Evolutionary conservation across 208 protist genomes (phyloP), one percentile per base, ranked within the genome.

Genomic region (Zelonia costaricensis): DNA sequence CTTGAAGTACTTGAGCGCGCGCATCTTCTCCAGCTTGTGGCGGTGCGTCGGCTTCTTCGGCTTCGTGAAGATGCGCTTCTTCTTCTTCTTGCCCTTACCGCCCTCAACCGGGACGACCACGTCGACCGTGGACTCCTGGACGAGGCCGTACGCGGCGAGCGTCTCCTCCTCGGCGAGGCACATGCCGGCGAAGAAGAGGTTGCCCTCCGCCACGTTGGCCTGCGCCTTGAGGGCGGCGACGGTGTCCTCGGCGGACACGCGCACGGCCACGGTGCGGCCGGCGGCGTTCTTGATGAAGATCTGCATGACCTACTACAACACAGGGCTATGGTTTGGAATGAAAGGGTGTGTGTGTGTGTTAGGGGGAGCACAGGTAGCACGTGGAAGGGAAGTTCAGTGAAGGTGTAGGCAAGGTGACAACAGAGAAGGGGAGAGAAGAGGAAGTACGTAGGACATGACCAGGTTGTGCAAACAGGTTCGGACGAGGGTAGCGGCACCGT

Each of bases 61-160:
- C 76, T 98, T 99, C 79, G 98, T 99, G 82, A 94, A 97, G 91
- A 99, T 98, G 87, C 99, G 99, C 97, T 99, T 99, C 82, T 98
- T 98, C 98, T 99, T 99, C 91, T 99, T 99, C 83, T 98, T 98
- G 69, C 97, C 97, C 85, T 93, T 95, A 69, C 91, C 91, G 44
- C 91, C 91, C 75, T 93, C 80, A 15, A 98, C 84, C 25, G 93
- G 85, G 53, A 98, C 56, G 25, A 96, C 80, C 25, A 90, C 83
- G 55, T 97, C 74, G 44, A 98, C 75, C 48, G 94, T 98, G 76
- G 86, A 89, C 76, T 94, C 92, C 45, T 73, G 69, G 51, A 89
- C 69, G 33, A 96, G 82, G 33, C 77, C 69, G 77, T 84, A 95
- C 36, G 80, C 69, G 44, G 78, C 77, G 45, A 97, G 78, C 25